Evolutionary conservation across 148 eudicot species (phyloP).

Genomic region (Rhododendron henanense): DNA sequence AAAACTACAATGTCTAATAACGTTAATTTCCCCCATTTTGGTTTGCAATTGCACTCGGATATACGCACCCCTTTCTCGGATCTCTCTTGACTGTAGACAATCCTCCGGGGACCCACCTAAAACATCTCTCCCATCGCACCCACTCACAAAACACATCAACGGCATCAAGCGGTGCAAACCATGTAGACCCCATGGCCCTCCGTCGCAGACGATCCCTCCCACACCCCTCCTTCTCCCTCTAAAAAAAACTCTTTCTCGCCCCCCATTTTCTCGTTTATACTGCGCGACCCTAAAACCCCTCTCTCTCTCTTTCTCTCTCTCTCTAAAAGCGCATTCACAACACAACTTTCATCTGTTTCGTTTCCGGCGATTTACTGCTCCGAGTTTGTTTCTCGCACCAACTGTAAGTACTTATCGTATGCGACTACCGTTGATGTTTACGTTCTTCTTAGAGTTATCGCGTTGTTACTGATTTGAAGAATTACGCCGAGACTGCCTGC

Average conservation of each 20-base stretch:
- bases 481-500: too few relatives aligned
- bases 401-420: constrained; percentile 10
- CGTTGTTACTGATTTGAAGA: not conserved
- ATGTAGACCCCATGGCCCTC: not conserved
- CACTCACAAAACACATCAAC: not conserved
- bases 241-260: not conserved
- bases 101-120: not conserved
- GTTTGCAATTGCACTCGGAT: not conserved
- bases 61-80: not conserved
- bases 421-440: not conserved
- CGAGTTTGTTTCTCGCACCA: not conserved
- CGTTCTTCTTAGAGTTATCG: not conserved
- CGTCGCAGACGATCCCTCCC: not conserved
- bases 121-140: constrained; percentile 1
- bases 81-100: not conserved
- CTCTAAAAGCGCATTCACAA: not conserved
- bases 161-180: not conserved
- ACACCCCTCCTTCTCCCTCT: not conserved
- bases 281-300: constrained; percentile 4
- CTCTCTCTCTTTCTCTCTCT: not conserved
- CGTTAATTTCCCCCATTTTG: not conserved
- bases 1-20: not conserved
- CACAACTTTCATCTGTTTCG: not conserved
- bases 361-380: not conserved
- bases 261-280: not conserved